Percentiles rank a stretch among this genome's conserved stretches.
These are phyloP conservation scores for Botrytis medusae DNA, from an alignment of 2,329 filamentous ascomycete genomes.

Conservation along the genomic window DNA sequence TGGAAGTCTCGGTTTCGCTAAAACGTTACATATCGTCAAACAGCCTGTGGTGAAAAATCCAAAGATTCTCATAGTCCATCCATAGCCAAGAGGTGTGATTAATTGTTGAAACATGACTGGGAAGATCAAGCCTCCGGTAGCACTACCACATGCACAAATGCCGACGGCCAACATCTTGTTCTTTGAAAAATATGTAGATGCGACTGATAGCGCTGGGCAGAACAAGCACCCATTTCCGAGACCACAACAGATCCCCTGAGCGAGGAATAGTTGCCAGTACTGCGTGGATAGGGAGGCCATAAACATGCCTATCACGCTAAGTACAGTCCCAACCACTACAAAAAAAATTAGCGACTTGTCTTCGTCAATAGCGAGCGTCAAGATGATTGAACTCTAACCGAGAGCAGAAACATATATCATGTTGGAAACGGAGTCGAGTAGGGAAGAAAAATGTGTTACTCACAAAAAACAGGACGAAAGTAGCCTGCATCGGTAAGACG, in stretches of 20 bases:
- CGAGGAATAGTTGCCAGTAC: neutral
- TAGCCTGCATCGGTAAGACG: neutral
- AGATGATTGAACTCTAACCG: neutral
- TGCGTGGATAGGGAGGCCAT: neutral
- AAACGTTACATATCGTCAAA: neutral
- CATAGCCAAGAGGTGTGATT: neutral
- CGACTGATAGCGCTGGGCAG: neutral
- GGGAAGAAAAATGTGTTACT: neutral
- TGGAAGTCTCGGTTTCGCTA: neutral
- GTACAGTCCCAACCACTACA: neutral
- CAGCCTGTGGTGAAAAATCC: neutral
- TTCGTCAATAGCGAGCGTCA: neutral
- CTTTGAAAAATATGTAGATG: neutral
- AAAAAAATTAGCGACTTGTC: neutral
- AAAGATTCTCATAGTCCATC: neutral
- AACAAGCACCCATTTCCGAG: neutral
- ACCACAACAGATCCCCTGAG: neutral
- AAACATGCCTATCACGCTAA: neutral
- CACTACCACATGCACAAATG: neutral
- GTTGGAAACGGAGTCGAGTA: neutral
- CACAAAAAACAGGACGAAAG: neutral
- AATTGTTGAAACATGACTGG: neutral
- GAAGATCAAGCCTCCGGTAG: neutral
- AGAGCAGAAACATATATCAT: neutral
- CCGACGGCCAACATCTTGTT: neutral